A percentile compares a stretch with the other conserved stretches of the same genome.
Evolutionary conservation across 768 basidiomycete genomes (phyloP).

Genomic region (Dacryopinax primogenitus): DNA sequence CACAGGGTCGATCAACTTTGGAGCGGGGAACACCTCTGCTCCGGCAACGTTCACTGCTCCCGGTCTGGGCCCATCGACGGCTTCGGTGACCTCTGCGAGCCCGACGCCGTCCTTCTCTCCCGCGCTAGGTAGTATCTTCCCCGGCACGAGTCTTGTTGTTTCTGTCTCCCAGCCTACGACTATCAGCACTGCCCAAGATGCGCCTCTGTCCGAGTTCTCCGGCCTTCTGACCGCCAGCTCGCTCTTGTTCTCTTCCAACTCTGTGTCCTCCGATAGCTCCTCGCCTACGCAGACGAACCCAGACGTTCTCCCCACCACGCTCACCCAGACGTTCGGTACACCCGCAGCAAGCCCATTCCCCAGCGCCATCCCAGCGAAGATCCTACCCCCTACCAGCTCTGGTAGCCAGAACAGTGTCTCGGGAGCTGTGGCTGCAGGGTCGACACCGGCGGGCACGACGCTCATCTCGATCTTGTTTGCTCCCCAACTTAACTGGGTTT

Average conservation of each 20-base stretch:
- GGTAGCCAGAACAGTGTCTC: not conserved
- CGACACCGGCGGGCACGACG: slow-evolving; percentile 21
- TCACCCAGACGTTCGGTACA: not conserved
- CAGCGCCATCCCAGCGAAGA: slow-evolving; percentile 19
- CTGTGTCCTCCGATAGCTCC: slow-evolving; percentile 9
- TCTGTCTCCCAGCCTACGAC: not conserved
- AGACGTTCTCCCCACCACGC: slow-evolving; percentile 17
- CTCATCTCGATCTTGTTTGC: slow-evolving; percentile 58
- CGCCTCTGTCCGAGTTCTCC: not conserved
- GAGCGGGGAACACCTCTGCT: not conserved
- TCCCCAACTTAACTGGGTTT: slow-evolving; percentile 47
- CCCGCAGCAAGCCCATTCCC: slow-evolving; percentile 18
- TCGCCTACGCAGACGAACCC: slow-evolving; percentile 24
- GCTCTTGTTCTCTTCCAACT: not conserved
- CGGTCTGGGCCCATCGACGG: not conserved
- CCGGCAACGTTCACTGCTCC: slow-evolving; percentile 6
- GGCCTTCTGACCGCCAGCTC: not conserved
- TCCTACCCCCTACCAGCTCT: slow-evolving; percentile 18
- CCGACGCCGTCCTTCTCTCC: not conserved
- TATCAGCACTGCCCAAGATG: not conserved
- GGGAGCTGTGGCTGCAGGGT: slow-evolving; percentile 11
- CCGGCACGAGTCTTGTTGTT: not conserved
- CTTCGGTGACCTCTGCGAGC: not conserved
- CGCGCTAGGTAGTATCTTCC: not conserved
- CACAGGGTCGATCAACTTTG: not conserved